phyloP scores from a whole-genome alignment of 2,329 filamentous ascomycete genomes.

The Diaporthe longicolla region DNA sequence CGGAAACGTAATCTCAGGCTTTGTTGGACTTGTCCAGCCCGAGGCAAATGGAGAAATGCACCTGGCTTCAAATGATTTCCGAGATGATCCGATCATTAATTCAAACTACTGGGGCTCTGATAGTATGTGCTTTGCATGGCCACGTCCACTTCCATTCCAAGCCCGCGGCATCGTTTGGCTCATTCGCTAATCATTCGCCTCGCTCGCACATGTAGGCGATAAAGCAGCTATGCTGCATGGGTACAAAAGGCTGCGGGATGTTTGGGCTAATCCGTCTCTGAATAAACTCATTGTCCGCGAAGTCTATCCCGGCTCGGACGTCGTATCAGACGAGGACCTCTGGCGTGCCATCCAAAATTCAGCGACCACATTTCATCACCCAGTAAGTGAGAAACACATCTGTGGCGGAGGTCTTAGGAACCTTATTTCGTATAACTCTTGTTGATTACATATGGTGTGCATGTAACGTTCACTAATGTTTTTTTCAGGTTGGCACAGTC shows the following conservation, averaged over 20 bases:
- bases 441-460: not conserved
- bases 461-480: not conserved
- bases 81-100: constrained; percentile 9
- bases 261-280: not conserved
- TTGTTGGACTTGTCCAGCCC: constrained; percentile 5
- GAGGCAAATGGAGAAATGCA: constrained; percentile 8
- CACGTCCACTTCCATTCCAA: not conserved
- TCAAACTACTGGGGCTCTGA: constrained; percentile 3
- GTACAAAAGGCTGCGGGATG: not conserved
- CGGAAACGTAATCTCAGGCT: constrained; percentile 2
- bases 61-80: constrained; percentile 3
- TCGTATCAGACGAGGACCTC: not conserved
- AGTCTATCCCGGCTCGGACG: not conserved
- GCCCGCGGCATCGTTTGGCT: not conserved
- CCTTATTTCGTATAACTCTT: not conserved
- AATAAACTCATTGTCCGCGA: not conserved
- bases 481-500: not conserved
- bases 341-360: constrained; percentile 13
- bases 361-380: constrained; percentile 6
- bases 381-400: not conserved
- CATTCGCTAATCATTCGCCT: not conserved
- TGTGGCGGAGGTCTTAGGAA: no score
- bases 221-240: constrained; percentile 6
- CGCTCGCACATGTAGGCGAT: not conserved
- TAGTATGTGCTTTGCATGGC: not conserved